Conservation (phyloP, 371 early-diverging fungal genomes). For the Batkoa obscura region DNA sequence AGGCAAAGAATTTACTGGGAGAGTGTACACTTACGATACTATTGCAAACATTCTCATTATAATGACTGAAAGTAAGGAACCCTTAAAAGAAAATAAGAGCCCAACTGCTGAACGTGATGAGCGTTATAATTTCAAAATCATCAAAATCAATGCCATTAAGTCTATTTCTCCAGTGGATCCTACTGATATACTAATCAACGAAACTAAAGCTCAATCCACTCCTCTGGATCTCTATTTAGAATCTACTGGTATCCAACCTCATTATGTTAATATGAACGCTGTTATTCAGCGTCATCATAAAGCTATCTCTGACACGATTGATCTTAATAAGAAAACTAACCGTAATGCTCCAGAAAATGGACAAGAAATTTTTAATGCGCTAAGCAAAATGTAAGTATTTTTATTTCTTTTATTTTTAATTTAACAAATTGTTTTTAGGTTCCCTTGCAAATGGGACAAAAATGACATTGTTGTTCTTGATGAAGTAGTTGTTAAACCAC, state of each 20-base stretch:
- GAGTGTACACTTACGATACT: constrained; percentile 32
- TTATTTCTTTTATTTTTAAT: constrained; percentile 2
- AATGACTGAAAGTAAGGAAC: not conserved
- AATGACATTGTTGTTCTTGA: constrained; percentile 62
- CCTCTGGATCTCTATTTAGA: constrained; percentile 10
- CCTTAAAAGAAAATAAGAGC: not conserved
- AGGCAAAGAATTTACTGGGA: constrained; percentile 30
- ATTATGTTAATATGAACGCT: constrained; percentile 25
- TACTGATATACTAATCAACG: not conserved
- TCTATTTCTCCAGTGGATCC: not conserved
- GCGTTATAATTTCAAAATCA: constrained; percentile 21
- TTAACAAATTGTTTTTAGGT: constrained; percentile 13
- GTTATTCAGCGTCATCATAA: constrained; percentile 38
- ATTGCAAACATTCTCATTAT: constrained; percentile 4
- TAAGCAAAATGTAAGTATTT: constrained; percentile 45
- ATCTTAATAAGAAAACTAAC: constrained; percentile 39
- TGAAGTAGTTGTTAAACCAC: constrained; percentile 56
- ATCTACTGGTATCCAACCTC: constrained; percentile 9
- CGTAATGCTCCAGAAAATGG: constrained; percentile 52
- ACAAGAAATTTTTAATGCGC: constrained; percentile 57
- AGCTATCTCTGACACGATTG: constrained; percentile 26
- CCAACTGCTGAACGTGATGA: constrained; percentile 26
- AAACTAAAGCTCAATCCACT: not conserved
- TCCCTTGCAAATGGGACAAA: constrained; percentile 66
- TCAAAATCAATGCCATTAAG: not conserved